A percentile compares a stretch with the other conserved stretches of the same genome.
Evolutionary conservation across 2,329 filamentous ascomycete genomes (phyloP).

Genomic region (Fusarium pininemorale): DNA sequence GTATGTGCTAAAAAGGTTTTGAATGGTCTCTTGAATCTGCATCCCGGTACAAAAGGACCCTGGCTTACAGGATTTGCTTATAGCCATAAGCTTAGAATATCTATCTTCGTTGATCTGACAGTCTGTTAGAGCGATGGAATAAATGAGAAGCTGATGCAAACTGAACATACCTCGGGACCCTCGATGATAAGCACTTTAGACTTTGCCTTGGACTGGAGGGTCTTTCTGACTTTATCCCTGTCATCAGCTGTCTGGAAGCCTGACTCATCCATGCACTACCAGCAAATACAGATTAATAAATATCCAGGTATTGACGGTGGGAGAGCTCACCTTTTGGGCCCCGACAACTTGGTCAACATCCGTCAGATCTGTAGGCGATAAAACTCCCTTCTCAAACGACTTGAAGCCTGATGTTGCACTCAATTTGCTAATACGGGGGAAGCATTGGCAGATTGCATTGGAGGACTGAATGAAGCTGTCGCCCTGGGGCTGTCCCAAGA

Average conservation of each 20-base stretch:
- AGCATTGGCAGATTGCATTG: not conserved
- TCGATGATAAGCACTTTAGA: not conserved
- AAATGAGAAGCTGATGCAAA: not conserved
- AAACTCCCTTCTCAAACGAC: not conserved
- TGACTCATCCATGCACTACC: not conserved
- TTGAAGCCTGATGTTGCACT: not conserved
- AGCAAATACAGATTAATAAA: fast-evolving
- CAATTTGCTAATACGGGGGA: not conserved
- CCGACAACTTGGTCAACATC: not conserved
- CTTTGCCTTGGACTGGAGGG: not conserved
- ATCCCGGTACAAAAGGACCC: not conserved
- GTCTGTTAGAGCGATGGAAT: not conserved
- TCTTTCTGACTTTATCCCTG: not conserved
- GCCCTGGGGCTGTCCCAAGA: not conserved
- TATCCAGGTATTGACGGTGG: not conserved
- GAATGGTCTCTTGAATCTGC: not conserved
- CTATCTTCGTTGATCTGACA: not conserved
- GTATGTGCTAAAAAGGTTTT: not conserved
- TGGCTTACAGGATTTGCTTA: not conserved
- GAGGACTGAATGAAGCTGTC: not conserved
- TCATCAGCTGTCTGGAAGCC: not conserved
- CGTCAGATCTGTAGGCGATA: not conserved
- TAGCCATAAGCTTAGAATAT: not conserved
- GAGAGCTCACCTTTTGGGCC: not conserved
- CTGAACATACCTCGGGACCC: not conserved